Evolutionary conservation across 2,329 filamentous ascomycete genomes (phyloP).

Genomic region (Fusarium musae): DNA sequence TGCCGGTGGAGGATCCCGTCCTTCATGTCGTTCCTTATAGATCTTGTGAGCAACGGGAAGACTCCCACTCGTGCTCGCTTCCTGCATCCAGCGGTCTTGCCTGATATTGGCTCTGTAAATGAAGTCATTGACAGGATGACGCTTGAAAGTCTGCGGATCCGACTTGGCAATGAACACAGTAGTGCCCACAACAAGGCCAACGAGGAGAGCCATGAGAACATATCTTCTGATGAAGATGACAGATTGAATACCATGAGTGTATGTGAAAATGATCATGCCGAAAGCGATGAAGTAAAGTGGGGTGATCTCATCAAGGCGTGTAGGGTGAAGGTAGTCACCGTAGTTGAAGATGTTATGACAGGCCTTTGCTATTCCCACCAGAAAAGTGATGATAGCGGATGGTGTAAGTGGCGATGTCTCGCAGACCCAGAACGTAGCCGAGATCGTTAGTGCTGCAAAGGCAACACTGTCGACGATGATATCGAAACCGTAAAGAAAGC

Average conservation of each 20-base stretch:
- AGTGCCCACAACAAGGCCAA: constrained; percentile 51
- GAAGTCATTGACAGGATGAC: constrained; percentile 61
- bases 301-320: constrained; percentile 50
- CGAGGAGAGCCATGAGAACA: constrained; percentile 53
- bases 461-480: constrained; percentile 60
- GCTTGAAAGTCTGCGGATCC: constrained; percentile 43
- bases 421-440: constrained; percentile 58
- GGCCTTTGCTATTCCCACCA: constrained; percentile 53
- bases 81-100: constrained; percentile 61
- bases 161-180: constrained; percentile 52
- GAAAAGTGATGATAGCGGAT: constrained; percentile 55
- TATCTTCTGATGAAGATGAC: constrained; percentile 57
- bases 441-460: constrained; percentile 57
- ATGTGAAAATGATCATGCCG: constrained; percentile 58
- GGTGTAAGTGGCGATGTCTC: constrained; percentile 59
- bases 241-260: constrained; percentile 56
- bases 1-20: constrained; percentile 78
- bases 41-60: constrained; percentile 59
- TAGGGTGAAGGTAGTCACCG: constrained; percentile 59
- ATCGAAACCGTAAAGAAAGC: constrained; percentile 61
- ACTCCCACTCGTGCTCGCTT: constrained; percentile 59
- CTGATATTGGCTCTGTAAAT: constrained; percentile 61
- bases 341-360: constrained; percentile 51
- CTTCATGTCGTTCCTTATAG: constrained; percentile 65
- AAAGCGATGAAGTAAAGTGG: constrained; percentile 53